Conservation (phyloP, 2,329 filamentous ascomycete genomes). For the Alternaria angustiovoidea region DNA sequence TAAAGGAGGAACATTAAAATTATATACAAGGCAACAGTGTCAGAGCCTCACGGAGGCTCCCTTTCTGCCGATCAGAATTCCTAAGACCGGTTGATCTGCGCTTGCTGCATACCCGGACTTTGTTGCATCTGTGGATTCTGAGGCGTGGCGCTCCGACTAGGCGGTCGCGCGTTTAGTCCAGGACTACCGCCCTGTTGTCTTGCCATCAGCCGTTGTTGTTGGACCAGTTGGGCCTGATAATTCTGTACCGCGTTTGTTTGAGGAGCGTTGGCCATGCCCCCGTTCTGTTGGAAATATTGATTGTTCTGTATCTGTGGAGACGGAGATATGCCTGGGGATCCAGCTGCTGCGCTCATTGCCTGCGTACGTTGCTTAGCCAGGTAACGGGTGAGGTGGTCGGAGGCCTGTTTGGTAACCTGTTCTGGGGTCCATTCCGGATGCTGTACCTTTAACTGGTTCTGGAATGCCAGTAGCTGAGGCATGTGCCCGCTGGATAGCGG, state of each 20-base stretch:
- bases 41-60: conserved; percentile 26
- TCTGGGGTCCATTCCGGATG: conserved; percentile 49
- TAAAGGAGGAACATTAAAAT: conserved; percentile 37
- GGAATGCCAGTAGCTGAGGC: conserved; percentile 44
- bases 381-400: conserved; percentile 44
- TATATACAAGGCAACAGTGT: conserved; percentile 41
- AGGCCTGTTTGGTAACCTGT: conserved; percentile 45
- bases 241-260: conserved; percentile 47
- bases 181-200: conserved; percentile 45
- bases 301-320: conserved; percentile 47
- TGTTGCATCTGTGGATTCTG: conserved; percentile 48
- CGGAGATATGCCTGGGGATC: conserved; percentile 41
- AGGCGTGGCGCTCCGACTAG: conserved; percentile 51
- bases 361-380: conserved; percentile 45
- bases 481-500: conserved; percentile 46
- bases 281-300: conserved; percentile 44
- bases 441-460: conserved; percentile 43
- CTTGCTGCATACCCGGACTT: conserved; percentile 45
- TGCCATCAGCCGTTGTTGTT: conserved; percentile 49
- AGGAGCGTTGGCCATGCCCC: conserved; percentile 39
- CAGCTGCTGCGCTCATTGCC: conserved; percentile 50
- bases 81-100: conserved; percentile 37
- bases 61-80: conserved; percentile 7
- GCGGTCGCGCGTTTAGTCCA: conserved; percentile 40
- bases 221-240: conserved; percentile 49